Evolutionary conservation across 352 stramenopile genomes (phyloP).

Genomic region (Phytopythium helicoides): DNA sequence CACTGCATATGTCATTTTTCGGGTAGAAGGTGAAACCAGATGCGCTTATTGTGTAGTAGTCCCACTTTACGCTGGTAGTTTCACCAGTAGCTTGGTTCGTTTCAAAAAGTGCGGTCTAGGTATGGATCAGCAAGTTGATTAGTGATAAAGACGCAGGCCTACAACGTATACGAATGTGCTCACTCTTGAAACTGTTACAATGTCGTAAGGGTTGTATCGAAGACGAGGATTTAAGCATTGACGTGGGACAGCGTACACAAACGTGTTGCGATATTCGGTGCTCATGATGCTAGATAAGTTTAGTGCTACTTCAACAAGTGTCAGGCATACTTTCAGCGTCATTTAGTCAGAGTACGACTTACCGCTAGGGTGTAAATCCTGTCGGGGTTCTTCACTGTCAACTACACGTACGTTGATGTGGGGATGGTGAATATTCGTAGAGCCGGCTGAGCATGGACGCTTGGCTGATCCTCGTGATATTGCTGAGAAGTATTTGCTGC

Average conservation of each 20-base stretch:
- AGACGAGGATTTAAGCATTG: slow-evolving; percentile 45
- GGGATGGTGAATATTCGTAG: no score
- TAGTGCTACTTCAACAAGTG: background rate
- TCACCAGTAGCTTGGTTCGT: slow-evolving; percentile 20
- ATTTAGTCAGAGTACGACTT: no score
- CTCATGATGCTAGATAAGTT: slow-evolving; percentile 4
- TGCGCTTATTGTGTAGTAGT: slow-evolving; percentile 72
- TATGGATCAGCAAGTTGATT: background rate
- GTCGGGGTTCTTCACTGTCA: no score
- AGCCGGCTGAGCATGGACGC: slow-evolving; percentile 1
- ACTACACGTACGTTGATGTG: no score
- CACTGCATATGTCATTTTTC: slow-evolving; percentile 41
- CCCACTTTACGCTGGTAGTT: slow-evolving; percentile 30
- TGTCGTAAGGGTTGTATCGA: slow-evolving; percentile 68
- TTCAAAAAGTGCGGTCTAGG: slow-evolving; percentile 20
- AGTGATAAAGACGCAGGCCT: slow-evolving; percentile 2
- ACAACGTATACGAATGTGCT: background rate
- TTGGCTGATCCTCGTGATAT: background rate
- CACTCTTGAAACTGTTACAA: slow-evolving; percentile 61
- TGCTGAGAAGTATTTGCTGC: background rate
- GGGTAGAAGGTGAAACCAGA: slow-evolving; percentile 59
- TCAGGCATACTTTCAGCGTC: no score
- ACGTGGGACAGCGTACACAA: slow-evolving; percentile 61
- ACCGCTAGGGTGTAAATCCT: no score
- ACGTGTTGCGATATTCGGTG: slow-evolving; percentile 37